phyloP scores from a whole-genome alignment of 2,329 filamentous ascomycete genomes.

The Exophiala mesophila region DNA sequence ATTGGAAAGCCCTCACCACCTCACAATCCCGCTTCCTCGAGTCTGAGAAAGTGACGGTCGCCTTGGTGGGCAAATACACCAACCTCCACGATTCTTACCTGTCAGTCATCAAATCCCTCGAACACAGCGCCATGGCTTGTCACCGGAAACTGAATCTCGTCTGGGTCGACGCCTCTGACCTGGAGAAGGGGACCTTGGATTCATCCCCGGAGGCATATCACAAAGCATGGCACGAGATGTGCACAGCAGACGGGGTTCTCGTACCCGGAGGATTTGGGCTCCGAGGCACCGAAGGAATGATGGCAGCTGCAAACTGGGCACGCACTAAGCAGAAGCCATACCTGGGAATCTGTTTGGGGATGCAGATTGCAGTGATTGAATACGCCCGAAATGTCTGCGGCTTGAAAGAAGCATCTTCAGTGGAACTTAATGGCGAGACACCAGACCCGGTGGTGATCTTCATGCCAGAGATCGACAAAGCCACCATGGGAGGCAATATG shows the following conservation, averaged over 20 bases:
- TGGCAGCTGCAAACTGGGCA: slow-evolving; percentile 79
- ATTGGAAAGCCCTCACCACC: slow-evolving; percentile 70
- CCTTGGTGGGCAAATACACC: slow-evolving; percentile 88
- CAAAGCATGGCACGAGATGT: slow-evolving; percentile 77
- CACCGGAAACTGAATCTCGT: slow-evolving; percentile 71
- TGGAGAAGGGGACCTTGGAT: slow-evolving; percentile 63
- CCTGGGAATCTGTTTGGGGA: slow-evolving; percentile 84
- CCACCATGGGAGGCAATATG: slow-evolving; percentile 82
- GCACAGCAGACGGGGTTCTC: slow-evolving; percentile 56
- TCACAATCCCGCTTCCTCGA: slow-evolving; percentile 63
- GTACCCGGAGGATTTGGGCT: slow-evolving; percentile 68
- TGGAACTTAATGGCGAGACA: slow-evolving; percentile 53
- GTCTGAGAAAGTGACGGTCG: slow-evolving; percentile 62
- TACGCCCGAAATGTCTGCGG: slow-evolving; percentile 72
- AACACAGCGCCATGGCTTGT: slow-evolving; percentile 88
- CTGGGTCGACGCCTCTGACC: slow-evolving; percentile 78
- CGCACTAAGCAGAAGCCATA: slow-evolving; percentile 75
- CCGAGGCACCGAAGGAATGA: slow-evolving; percentile 85
- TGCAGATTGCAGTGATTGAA: slow-evolving; percentile 91
- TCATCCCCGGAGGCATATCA: slow-evolving; percentile 69
- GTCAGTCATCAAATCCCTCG: slow-evolving; percentile 76
- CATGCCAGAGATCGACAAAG: slow-evolving; percentile 82
- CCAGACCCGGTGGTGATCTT: slow-evolving; percentile 71
- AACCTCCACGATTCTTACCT: slow-evolving; percentile 81
- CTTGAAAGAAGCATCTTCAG: slow-evolving; percentile 52